phyloP scores from a whole-genome alignment of 2,329 filamentous ascomycete genomes.

The Neofusicoccum kwambonambiense region DNA sequence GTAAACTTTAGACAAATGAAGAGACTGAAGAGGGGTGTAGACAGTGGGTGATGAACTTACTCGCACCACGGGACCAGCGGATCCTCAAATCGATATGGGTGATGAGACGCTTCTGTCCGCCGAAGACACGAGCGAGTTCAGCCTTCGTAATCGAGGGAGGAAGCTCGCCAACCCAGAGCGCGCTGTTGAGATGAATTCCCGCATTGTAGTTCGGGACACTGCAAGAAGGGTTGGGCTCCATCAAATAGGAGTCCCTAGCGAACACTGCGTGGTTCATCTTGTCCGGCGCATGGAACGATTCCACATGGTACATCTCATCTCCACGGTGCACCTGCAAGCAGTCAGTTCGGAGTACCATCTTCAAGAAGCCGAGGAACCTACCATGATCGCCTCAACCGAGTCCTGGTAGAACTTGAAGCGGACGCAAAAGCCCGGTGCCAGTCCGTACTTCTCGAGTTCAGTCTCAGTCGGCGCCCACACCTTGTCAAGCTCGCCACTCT shows the following conservation, averaged over 20 bases:
- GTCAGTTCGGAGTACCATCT: neutral
- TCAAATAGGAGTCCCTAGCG: neutral
- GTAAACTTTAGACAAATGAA: neutral
- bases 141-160: neutral
- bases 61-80: neutral
- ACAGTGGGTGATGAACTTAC: neutral
- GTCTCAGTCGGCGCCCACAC: neutral
- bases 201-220: neutral
- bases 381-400: neutral
- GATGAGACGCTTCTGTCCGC: neutral
- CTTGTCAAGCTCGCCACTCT: slow-evolving; percentile 10
- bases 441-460: neutral
- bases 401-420: slow-evolving; percentile 14
- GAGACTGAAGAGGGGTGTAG: neutral
- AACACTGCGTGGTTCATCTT: neutral
- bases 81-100: neutral
- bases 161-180: slow-evolving; percentile 7
- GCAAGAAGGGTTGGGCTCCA: neutral
- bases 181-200: neutral
- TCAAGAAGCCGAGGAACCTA: neutral
- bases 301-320: neutral
- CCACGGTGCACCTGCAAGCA: neutral
- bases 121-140: neutral
- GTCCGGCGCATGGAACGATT: neutral
- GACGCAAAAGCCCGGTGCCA: neutral